Base-by-base conservation (phyloP, 768 basidiomycete genomes). In the Hypholoma fasciculare region DNA sequence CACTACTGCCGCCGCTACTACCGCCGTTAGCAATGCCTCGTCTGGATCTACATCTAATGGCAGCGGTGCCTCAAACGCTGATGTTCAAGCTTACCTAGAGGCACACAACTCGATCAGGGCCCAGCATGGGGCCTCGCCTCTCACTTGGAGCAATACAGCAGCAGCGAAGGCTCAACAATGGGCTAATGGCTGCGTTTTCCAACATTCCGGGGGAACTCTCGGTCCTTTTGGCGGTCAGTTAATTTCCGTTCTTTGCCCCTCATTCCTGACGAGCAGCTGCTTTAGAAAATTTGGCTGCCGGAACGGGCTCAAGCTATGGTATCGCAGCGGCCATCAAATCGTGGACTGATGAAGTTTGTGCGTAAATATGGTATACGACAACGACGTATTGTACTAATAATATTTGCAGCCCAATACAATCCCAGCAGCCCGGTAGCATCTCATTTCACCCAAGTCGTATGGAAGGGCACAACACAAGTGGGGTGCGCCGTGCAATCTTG, bases 381-480 rank as follows among this genome's bases (percentile, higher is more conserved):
- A 51, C 37, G 49, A 19, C 38, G 42, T 8, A 13, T 30, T 16
- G 20, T 42, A 52, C 49, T 42, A 19, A 46, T 42, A 17, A 16
- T 17, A 37, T 50, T 54, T 56, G 49, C 63, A 88, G 86, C 78
- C 1, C 61, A 82, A 39, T 89, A 88, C 66, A 62, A 85, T 63
- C 72, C 86, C 37, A 76, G 65, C 64, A 83, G 82, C 69, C 88
- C 89, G 1, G 61, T 70, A 40, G 64, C 80, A 16, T 88, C 86
- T 49, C 89, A 91, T 68, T 91, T 86, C 65, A 90, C 89, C 8
- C 88, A 90, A 68, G 81, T 89, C 5, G 88, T 91, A 7, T 91
- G 89, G 89, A 90, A 90, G 70, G 75, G 69, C 6, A 80, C 83
- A 20, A 82, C 78, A 1, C 72, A 88, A 59, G 75, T 90, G 19